Percentiles rank a stretch among this genome's conserved stretches.
Evolutionary conservation across 257 asterid genomes (phyloP).

Genomic region (Solanum commersonii): DNA sequence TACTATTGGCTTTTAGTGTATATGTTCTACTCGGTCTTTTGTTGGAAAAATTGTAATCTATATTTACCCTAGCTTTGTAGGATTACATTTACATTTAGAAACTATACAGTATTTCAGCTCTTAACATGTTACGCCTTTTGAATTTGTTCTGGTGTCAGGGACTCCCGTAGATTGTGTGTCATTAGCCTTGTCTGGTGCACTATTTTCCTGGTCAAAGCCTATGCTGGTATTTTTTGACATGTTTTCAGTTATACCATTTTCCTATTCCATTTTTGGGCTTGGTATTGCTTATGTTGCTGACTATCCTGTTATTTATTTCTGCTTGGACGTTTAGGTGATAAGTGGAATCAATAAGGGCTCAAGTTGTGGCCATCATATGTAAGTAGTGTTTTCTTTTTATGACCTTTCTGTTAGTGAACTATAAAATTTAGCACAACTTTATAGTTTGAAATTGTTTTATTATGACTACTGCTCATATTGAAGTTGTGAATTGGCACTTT

Average conservation of each 20-base stretch:
- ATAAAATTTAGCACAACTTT: not conserved
- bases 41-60: not conserved
- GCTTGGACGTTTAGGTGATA: slow-evolving; percentile 42
- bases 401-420: not conserved
- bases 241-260: not conserved
- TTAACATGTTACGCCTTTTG: not conserved
- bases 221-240: slow-evolving; percentile 45
- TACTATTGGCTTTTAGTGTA: not conserved
- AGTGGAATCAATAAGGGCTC: slow-evolving; percentile 94
- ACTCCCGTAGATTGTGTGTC: slow-evolving; percentile 98
- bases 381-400: slow-evolving; percentile 7
- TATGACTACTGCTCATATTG: not conserved
- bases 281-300: not conserved
- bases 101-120: not conserved
- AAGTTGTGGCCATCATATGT: slow-evolving; percentile 87
- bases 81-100: not conserved
- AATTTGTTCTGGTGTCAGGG: slow-evolving; percentile 33
- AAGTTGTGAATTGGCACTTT: not conserved
- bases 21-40: not conserved
- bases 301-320: not conserved
- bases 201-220: slow-evolving; percentile 94
- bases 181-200: slow-evolving; percentile 82
- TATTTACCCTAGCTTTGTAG: not conserved
- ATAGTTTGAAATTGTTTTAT: not conserved
- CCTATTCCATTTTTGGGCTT: not conserved